Percentiles rank a stretch among this genome's conserved stretches.
Evolutionary conservation across 2,329 filamentous ascomycete genomes (phyloP).

Genomic region (Talaromyces islandicus): DNA sequence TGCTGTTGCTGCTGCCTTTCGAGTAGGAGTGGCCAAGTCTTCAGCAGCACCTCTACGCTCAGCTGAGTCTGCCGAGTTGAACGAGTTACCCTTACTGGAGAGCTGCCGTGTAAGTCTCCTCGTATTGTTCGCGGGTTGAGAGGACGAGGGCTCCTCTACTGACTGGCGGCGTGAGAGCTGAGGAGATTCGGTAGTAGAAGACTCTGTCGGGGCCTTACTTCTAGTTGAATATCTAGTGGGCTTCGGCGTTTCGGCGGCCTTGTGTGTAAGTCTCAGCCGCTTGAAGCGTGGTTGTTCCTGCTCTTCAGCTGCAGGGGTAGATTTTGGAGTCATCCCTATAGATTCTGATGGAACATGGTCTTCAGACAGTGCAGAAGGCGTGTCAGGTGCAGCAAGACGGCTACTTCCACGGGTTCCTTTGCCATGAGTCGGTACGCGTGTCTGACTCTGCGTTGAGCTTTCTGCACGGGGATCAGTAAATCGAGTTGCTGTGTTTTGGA

Average conservation of each 20-base stretch:
- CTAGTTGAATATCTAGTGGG: slow-evolving; percentile 31
- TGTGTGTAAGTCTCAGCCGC: slow-evolving; percentile 22
- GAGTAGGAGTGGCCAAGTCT: background rate
- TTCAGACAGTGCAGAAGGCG: slow-evolving; percentile 1
- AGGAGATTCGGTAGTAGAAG: slow-evolving; percentile 9
- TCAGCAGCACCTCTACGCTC: background rate
- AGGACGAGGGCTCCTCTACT: background rate
- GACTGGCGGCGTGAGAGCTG: slow-evolving; percentile 2
- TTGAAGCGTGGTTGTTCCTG: slow-evolving; percentile 27
- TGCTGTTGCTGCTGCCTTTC: background rate
- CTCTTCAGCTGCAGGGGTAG: background rate
- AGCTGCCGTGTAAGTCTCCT: background rate
- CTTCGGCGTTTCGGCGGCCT: slow-evolving; percentile 24
- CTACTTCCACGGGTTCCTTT: background rate
- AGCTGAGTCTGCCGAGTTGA: background rate
- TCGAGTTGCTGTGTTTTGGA: background rate
- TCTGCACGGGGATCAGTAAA: slow-evolving; percentile 1
- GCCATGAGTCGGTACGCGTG: background rate
- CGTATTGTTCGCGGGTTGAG: background rate
- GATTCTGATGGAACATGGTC: slow-evolving; percentile 4
- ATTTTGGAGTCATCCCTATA: background rate
- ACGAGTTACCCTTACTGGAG: background rate
- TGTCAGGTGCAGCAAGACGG: background rate
- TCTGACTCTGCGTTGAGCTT: background rate
- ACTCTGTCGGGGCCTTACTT: slow-evolving; percentile 19